Base-by-base conservation (phyloP, 176 grass and related monocot species). In the Carex cristatella region DNA sequence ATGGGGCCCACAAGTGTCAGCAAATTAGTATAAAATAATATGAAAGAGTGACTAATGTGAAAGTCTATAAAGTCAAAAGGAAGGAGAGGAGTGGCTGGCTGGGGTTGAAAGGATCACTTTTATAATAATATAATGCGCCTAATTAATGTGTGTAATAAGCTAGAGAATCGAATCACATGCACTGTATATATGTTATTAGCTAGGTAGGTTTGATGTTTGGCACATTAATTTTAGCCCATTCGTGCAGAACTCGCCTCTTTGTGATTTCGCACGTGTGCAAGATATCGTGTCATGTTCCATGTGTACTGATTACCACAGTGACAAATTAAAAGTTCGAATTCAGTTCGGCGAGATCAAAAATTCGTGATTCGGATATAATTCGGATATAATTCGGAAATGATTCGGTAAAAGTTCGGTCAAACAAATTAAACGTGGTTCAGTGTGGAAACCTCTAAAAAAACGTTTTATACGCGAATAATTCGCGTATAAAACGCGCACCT, bases 121-220 rank as follows among this genome's bases (percentile, higher is more conserved):
- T 46, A 9, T 46, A 46, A 7, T 51, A 51, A 51, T 51, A 51
- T 51, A 51, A 51, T 2, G 48, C 48, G 48, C 48, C 48, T 51
- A 51, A 44, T 44, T 42, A 76, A 76, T 76, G 9, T 5, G 72
- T 54, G 72, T 56, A 77, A 32, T 14, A 77, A 55, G 38, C 38
- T 40, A 40, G 74, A 56, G 74, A 78, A 78, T 78, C 74, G 74
- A 78, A 78, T 78, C 74, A 78, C 74, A 57, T 78, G 74, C 74
- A 78, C 28, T 78, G 28, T 51, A 27, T 76, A 32, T 55, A 7
- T 72, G 16, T 48, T 14, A 35, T 54, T 54, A 76, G 54, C 7
- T 55, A 56, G 73, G 27, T 77, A 9, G 27, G 49, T 10, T 16
- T 32, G n/a, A 54, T 76, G 49, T 56, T 78, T 71, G 48, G 74